Evolutionary conservation across 163 green algal genomes (phyloP), one percentile per base, ranked within the genome.

Genomic region (Scenedesmus sp.): DNA sequence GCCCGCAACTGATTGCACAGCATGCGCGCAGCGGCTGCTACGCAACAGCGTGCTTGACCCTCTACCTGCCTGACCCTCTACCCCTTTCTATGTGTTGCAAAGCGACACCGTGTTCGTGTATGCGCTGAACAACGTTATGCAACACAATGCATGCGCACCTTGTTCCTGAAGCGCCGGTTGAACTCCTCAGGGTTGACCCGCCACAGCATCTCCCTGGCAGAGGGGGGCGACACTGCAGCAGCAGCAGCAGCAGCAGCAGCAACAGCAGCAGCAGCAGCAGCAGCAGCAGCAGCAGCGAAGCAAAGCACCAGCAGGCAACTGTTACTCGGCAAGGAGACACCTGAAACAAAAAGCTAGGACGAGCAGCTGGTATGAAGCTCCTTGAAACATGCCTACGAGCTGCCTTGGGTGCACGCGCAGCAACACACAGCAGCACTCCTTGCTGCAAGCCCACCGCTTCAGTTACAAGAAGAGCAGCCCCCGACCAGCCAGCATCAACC

Each of bases 151-250:
- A 4, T n/a, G 70, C 91, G 89, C 26, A 90, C 83, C 84, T 93
- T 46, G 67, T 94, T 93, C 76, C 96, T 92, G 91, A 97, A 96
- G 10, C 94, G 92, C n/a, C 95, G 85, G 93, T 97, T 97, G 90
- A 98, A 97, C 94, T 98, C 97, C 60, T 98, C 96, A 4, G 90
- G 91, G 90, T 98, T 98, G 4, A 97, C 92, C 4, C 97, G 93
- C 97, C 97, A 98, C 74, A 98, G 94, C 15, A 98, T 62, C 59
- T 95, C 91, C 26, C 82, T 57, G n/a, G 55, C 74, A 20, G 55
- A 16, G 34, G 81, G 83, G 16, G 85, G 85, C 20, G 6, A 13
- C 70, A 79, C 70, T 79, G 70, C 70, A 79, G 70, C 34, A n/a
- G 34, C 76, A 84, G 67, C 79, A 88, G 57, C 20, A 20, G 16